These are phyloP conservation scores for Fraxinus quadrangulata DNA, from an alignment of 257 asterid genomes.

Conservation along the genomic window DNA sequence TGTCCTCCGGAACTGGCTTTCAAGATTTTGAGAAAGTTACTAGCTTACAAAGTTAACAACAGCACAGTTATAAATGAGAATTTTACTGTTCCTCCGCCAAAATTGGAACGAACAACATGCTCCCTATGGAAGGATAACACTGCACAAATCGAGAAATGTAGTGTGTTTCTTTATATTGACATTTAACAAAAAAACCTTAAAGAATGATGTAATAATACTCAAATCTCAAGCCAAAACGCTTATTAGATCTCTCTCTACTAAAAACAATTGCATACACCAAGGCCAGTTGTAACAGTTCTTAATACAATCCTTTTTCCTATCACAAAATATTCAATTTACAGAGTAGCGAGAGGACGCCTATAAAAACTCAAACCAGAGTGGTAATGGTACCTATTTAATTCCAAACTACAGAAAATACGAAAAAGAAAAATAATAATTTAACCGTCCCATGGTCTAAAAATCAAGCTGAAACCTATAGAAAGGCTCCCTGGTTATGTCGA, in stretches of 20 bases:
- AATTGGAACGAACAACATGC: too few relatives aligned
- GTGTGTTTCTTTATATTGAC: background rate
- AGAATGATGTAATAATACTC: background rate
- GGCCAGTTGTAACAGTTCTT: slow-evolving; percentile 53
- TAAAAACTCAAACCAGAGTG: slow-evolving; percentile 33
- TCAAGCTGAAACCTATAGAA: slow-evolving; percentile 37
- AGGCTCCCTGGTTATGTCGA: slow-evolving; percentile 30
- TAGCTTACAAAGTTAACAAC: too few relatives aligned
- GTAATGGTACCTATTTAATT: slow-evolving; percentile 37
- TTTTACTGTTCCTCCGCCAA: too few relatives aligned
- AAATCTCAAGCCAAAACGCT: background rate
- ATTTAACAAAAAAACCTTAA: background rate
- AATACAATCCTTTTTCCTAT: slow-evolving; percentile 46
- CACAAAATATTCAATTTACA: slow-evolving; percentile 59
- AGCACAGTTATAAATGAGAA: too few relatives aligned
- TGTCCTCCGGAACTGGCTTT: too few relatives aligned
- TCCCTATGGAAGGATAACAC: too few relatives aligned
- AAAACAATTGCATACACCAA: slow-evolving; percentile 42
- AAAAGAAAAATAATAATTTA: slow-evolving; percentile 30
- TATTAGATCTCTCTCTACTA: slow-evolving; percentile 5
- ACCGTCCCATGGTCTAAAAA: slow-evolving; percentile 34
- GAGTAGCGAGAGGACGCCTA: slow-evolving; percentile 32
- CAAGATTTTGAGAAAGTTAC: too few relatives aligned
- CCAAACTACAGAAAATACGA: slow-evolving; percentile 37
- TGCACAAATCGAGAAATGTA: background rate